Percentiles rank a stretch among this genome's conserved stretches.
Conservation (phyloP, 352 stramenopile genomes). For the Globisporangium echinulatum region DNA sequence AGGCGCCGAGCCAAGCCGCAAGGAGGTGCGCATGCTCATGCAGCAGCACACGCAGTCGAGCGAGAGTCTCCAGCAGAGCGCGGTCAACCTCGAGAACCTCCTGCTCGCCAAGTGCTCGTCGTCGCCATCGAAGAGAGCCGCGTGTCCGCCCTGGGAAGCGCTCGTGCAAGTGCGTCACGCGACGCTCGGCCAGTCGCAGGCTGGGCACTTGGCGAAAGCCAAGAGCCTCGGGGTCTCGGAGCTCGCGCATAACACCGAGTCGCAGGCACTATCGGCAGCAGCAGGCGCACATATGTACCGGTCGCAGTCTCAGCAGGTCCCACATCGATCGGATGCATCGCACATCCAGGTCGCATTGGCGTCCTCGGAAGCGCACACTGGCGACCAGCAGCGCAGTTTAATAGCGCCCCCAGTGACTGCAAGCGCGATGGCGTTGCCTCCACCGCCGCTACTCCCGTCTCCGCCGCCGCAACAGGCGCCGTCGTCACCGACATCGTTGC, state of each 20-base stretch:
- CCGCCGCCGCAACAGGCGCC: background rate
- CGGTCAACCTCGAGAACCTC: conserved; percentile 60
- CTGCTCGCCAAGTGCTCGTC: conserved; percentile 64
- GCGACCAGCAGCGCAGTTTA: too few species aligned
- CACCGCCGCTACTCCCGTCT: background rate
- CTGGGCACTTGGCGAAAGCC: conserved; percentile 4
- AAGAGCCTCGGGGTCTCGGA: conserved; percentile 1
- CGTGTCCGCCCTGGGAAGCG: conserved; percentile 63
- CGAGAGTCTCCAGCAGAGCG: conserved; percentile 52
- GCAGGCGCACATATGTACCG: background rate
- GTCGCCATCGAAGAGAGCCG: conserved; percentile 65
- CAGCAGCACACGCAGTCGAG: conserved; percentile 42
- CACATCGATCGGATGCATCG: background rate
- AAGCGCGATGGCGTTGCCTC: background rate
- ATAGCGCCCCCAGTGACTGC: background rate
- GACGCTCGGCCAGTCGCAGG: conserved; percentile 18
- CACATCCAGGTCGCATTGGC: background rate
- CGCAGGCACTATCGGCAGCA: too few species aligned
- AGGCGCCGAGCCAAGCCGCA: conserved; percentile 63
- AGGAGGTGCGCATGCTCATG: conserved; percentile 61
- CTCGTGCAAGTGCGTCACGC: conserved; percentile 72
- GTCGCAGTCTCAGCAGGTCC: conserved; percentile 6
- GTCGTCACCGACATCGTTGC: background rate
- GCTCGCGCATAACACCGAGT: background rate
- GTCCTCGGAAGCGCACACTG: background rate